Evolutionary conservation across 768 basidiomycete genomes (phyloP), one percentile per base, ranked within the genome.

Genomic region (Termitomyces heimii): DNA sequence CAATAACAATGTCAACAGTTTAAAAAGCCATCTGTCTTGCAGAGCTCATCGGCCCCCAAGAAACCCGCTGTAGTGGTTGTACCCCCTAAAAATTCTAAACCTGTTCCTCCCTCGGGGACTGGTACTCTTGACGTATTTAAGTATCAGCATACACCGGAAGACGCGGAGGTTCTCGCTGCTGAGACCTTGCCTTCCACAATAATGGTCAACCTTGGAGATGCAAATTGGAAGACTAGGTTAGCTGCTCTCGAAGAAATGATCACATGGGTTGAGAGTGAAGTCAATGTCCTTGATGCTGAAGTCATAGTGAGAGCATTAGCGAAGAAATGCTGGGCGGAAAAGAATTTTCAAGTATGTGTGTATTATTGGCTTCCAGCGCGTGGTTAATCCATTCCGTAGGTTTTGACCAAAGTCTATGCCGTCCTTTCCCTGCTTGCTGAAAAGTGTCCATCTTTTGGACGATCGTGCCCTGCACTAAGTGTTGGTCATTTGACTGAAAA

Each of bases 251-350:
- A 97, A 55, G 90, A 89, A 67, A 81, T 98, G 84, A 77, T 80
- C 1, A 71, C 75, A 5, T 98, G 97, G 96, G 73, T 94, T 5
- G 86, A 93, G 57, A 80, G 77, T 0, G 78, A 80, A 29, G 79
- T 84, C 13, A 77, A 81, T 34, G 75, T 78, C 0, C 72, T 91
- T 1, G 96, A 99, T 62, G 85, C 88, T 13, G 97, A 99, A 70
- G 84, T 99, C 5, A 65, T 99, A 37, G 83, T 98, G 20, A 81
- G 96, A 26, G 86, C 89, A 62, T 72, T 98, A 58, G 86, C 83
- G 4, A 98, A 96, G 77, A 93, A 91, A 61, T 94, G 95, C 2
- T 98, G 94, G 94, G 82, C 79, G n/a, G 97, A 99, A 75, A 98
- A 97, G 78, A 99, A 98, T 66, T 99, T 99, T 63, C 96, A 99